Evolutionary conservation across 1,139 yeast genomes (phyloP), one percentile per base, ranked within the genome.

Genomic region (Protomyces arabidopsidicola): DNA sequence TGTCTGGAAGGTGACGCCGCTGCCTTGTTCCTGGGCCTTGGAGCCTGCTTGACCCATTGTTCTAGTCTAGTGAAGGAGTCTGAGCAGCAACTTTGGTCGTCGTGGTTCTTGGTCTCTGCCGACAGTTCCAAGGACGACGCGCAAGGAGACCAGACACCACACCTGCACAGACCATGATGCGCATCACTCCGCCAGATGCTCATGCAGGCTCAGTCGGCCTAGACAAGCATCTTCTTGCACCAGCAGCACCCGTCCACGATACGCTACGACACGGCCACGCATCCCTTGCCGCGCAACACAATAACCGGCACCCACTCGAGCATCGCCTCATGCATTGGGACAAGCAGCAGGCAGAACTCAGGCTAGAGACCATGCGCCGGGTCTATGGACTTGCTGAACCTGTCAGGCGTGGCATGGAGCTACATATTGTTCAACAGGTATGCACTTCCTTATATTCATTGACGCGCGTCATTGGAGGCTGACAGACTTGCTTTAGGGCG

Each of bases 361-460:
- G 85, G 71, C 73, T 90, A 78, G 95, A 90, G 73, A 84, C 84
- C 65, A 86, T 88, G 75, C 83, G 96, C 72, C 83, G 95, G 68
- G 77, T 89, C 31, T 90, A 87, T 75, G 98, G 98, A 35, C 87
- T 95, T 55, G 97, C 95, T 12, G 98, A 89, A 72, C 96, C 98
- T 6, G 85, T 93, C 70, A 86, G 90, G 74, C 83, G 97, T 73
- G 84, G 88, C 35, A 88, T 93, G 88, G 98, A 95, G 70, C 77
- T 89, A 10, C 48, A 42, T 18, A 42, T 42, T 10, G 48, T 42
- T 10, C 48, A 42, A 20, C 48, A 42, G 48, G 48, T 42, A 42
- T n/a, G 48, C 24, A 42, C 22, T n/a, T 12, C 6, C 31, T 27
- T 27, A 27, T 2, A 1, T 8, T 27, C 31, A 2, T 27, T 27